Evolutionary conservation across 768 basidiomycete genomes (phyloP).

Genomic region (Naganishia randhawae): DNA sequence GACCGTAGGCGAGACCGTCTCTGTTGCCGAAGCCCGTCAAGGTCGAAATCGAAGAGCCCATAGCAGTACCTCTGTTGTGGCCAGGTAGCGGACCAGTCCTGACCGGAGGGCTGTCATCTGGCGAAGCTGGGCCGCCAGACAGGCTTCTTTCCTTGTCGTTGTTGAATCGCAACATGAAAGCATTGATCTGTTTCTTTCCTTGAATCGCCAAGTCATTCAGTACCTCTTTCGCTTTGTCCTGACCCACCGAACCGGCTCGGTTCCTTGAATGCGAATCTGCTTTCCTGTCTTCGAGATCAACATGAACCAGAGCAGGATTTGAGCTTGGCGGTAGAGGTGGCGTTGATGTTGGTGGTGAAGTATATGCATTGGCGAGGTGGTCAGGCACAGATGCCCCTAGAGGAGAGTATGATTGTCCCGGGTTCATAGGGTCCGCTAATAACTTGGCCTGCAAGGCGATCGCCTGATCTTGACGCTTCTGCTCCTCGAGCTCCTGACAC

Average conservation of each 20-base stretch:
- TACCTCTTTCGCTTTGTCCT: slow-evolving; percentile 42
- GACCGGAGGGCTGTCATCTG: slow-evolving; percentile 48
- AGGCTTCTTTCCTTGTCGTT: slow-evolving; percentile 39
- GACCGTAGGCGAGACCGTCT: slow-evolving; percentile 29
- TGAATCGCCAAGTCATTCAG: slow-evolving; percentile 86
- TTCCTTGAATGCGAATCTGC: slow-evolving; percentile 58
- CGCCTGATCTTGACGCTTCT: slow-evolving; percentile 48
- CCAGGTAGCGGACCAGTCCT: slow-evolving; percentile 2
- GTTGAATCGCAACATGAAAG: slow-evolving; percentile 75
- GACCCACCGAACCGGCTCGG: slow-evolving; percentile 70
- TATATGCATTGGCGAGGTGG: slow-evolving; percentile 13
- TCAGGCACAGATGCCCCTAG: slow-evolving; percentile 16
- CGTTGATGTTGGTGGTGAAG: slow-evolving; percentile 32
- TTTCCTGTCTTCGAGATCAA: slow-evolving; percentile 12
- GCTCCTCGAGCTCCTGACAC: slow-evolving; percentile 73
- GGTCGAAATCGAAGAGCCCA: neutral
- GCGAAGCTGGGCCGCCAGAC: neutral
- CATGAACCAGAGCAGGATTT: slow-evolving; percentile 32
- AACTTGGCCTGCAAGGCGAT: slow-evolving; percentile 48
- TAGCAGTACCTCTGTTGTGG: neutral
- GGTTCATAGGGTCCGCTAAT: slow-evolving; percentile 33
- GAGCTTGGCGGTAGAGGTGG: slow-evolving; percentile 33
- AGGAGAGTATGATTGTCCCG: slow-evolving; percentile 22
- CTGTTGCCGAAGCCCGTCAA: slow-evolving; percentile 20
- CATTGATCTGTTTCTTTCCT: slow-evolving; percentile 81